A percentile compares a stretch with the other conserved stretches of the same genome.
phyloP scores from a whole-genome alignment of 164 flowering plant species.

The Berberis thunbergii region DNA sequence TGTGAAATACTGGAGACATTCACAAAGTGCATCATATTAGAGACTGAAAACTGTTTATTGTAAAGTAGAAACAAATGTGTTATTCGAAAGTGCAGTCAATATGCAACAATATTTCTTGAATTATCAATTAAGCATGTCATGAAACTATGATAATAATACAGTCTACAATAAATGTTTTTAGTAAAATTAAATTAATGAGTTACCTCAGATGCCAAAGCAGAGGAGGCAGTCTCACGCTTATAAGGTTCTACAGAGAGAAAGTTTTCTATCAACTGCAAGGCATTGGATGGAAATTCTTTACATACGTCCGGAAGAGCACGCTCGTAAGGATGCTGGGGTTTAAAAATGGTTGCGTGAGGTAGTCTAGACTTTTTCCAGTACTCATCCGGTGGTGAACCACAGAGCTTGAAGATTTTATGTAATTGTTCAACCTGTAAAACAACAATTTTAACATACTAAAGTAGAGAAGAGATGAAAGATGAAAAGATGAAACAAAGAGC shows the following conservation, averaged over 20 bases:
- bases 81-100: background rate
- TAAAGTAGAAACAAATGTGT: background rate
- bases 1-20: conserved; percentile 54
- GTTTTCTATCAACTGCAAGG: conserved; percentile 48
- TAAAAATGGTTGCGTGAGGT: conserved; percentile 80
- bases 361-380: conserved; percentile 71
- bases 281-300: conserved; percentile 44
- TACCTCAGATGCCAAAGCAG: conserved; percentile 73
- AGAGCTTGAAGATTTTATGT: conserved; percentile 89
- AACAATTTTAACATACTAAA: background rate
- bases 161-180: background rate
- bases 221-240: conserved; percentile 74
- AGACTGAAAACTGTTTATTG: background rate
- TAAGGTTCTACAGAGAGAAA: conserved; percentile 69
- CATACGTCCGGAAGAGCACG: conserved; percentile 58
- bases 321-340: conserved; percentile 72
- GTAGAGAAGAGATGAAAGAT: background rate
- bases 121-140: conserved; percentile 1
- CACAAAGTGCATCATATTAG: background rate
- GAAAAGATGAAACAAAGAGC: background rate
- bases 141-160: background rate
- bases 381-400: conserved; percentile 89
- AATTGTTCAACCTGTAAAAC: conserved; percentile 74
- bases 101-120: background rate
- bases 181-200: background rate